Evolutionary conservation across 2,329 filamentous ascomycete species (phyloP), one percentile per base, ranked within the genome.

Genomic region (Penicillium sp.): DNA sequence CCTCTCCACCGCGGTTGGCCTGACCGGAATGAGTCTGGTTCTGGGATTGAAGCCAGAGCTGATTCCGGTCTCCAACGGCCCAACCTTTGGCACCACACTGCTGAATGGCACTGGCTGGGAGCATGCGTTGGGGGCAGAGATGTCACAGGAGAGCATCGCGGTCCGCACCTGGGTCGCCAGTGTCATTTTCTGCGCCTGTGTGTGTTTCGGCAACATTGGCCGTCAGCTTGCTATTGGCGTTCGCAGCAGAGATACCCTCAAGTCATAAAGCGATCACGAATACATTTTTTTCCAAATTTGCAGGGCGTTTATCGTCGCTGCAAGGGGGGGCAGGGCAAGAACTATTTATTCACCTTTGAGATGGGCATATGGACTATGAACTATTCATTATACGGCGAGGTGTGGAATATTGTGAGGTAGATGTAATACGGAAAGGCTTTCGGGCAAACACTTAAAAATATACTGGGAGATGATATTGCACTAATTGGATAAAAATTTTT

Each of bases 151-250:
- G 80, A 65, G 86, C 84, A 49, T 80, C 85, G 61, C 84, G 84
- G 60, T 90, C 19, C 89, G 88, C 13, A 91, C 93, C 4, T 99
- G 95, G 94, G 89, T 97, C 71, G 83, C 94, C 26, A 97, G 92
- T 72, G 93, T 98, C 28, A 79, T 99, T 54, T 99, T 97, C 75
- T 97, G 95, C 78, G 96, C 92, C 71, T 93, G 92, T 68, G 87
- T 98, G 10, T 97, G 93, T 78, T 97, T 99, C 81, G 95, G 95
- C 11, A 98, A 97, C 73, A 92, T 99, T 72, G 95, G 95, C 13
- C 84, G 95, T 64, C 84, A 91, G 63, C 78, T 98, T 65, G 88
- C 89, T n/a, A 78, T 86, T 65, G 83, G 71, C 55, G 69, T 69
- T 55, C 63, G 63, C 16, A 42, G 57, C 58, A 69, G 61, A 60